Evolutionary conservation across 2,329 filamentous ascomycete genomes (phyloP).

Genomic region (Bipolaris oryzae): DNA sequence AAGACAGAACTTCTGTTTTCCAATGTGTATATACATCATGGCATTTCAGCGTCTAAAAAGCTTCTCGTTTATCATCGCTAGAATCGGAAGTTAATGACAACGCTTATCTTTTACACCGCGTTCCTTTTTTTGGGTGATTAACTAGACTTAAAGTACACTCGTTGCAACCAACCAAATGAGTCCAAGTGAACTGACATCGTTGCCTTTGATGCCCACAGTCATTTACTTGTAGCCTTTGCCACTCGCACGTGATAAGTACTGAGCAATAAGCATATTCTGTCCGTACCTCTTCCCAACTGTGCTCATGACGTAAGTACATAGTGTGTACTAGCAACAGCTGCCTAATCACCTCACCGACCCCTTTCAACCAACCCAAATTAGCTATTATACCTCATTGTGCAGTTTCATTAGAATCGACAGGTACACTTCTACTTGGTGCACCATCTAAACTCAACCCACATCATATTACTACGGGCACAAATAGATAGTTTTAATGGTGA

Average conservation of each 20-base stretch:
- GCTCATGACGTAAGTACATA: neutral
- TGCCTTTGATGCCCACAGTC: no score
- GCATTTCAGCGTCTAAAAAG: conserved; percentile 11
- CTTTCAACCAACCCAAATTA: neutral
- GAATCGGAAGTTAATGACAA: conserved; percentile 7
- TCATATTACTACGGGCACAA: neutral
- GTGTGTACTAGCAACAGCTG: neutral
- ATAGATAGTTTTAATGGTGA: neutral
- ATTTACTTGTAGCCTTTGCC: no score
- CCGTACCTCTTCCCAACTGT: neutral
- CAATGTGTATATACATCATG: neutral
- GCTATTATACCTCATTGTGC: neutral
- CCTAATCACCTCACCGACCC: neutral
- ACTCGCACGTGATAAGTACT: no score
- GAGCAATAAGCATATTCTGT: no score
- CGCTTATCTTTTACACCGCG: neutral
- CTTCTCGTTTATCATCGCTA: conserved; percentile 5
- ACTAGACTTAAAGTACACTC: no score
- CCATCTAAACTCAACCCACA: neutral
- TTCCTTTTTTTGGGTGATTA: neutral
- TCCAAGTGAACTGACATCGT: no score
- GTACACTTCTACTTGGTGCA: neutral
- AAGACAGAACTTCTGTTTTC: conserved; percentile 2
- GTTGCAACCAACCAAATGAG: no score
- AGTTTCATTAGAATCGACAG: neutral